A percentile compares a stretch with the other conserved stretches of the same genome.
Conservation (phyloP, 2,329 filamentous ascomycete species). For the Verticillium alfalfae region DNA sequence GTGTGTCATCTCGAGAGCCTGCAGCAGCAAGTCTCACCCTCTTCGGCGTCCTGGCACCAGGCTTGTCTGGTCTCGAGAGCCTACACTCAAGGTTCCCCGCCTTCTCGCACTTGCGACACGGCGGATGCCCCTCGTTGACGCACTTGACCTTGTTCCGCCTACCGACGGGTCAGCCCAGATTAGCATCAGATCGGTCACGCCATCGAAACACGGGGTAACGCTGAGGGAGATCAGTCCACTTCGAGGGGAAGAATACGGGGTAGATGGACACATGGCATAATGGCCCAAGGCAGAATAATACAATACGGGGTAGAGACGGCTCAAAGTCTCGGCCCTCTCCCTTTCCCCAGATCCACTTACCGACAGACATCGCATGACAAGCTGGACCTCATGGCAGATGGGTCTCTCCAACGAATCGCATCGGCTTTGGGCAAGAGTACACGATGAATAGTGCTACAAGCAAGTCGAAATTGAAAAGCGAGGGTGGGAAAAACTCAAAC, state of each 20-base stretch:
- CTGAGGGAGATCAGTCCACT: not conserved
- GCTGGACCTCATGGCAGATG: slow-evolving; percentile 23
- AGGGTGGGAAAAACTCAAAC: no score
- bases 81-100: slow-evolving; percentile 17
- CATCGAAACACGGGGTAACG: no score
- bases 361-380: slow-evolving; percentile 26
- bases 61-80: slow-evolving; percentile 9
- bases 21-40: not conserved
- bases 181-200: not conserved
- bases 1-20: not conserved
- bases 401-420: no score
- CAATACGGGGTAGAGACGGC: not conserved
- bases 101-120: slow-evolving; percentile 23
- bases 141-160: slow-evolving; percentile 29
- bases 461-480: no score
- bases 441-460: no score
- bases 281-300: not conserved
- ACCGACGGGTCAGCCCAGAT: not conserved
- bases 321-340: not conserved
- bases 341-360: slow-evolving; percentile 13
- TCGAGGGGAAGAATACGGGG: not conserved
- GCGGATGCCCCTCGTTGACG: slow-evolving; percentile 21
- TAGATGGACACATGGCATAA: not conserved
- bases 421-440: slow-evolving; percentile 2
- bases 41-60: slow-evolving; percentile 11